A percentile compares a stretch with the other conserved stretches of the same genome.
Conservation (phyloP, 2,329 filamentous ascomycete genomes). For the Beauveria sp. region DNA sequence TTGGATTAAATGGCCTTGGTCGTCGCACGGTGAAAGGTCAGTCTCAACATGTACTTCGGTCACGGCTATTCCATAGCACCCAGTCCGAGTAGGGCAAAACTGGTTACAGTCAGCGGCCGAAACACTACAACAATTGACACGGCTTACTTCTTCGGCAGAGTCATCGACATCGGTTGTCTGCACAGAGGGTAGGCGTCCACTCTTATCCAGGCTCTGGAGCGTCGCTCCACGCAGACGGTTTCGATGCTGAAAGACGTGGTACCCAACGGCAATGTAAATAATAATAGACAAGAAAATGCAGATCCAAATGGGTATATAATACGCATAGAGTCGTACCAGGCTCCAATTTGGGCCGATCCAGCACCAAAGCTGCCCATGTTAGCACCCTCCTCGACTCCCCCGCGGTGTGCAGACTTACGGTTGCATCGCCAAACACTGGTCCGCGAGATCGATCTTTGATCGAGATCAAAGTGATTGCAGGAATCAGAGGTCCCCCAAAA, state of each 20-base stretch:
- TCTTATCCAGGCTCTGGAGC: conserved; percentile 18
- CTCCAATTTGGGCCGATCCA: conserved; percentile 50
- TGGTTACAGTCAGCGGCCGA: background rate
- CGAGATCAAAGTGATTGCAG: conserved; percentile 58
- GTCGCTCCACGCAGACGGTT: conserved; percentile 44
- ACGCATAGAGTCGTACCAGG: conserved; percentile 48
- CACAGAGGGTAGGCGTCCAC: conserved; percentile 16
- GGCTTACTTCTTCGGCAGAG: conserved; percentile 28
- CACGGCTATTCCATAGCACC: conserved; percentile 38
- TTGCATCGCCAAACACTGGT: conserved; percentile 47
- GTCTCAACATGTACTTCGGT: conserved; percentile 41
- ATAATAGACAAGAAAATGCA: conserved; percentile 46
- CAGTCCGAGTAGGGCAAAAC: conserved; percentile 14
- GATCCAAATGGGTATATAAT: conserved; percentile 54
- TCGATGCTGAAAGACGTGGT: conserved; percentile 50
- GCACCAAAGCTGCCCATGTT: conserved; percentile 44
- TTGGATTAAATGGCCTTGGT: conserved; percentile 1
- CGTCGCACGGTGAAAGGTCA: conserved; percentile 12
- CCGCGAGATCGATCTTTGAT: conserved; percentile 33
- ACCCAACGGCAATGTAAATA: conserved; percentile 50
- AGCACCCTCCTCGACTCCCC: conserved; percentile 1
- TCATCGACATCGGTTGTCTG: conserved; percentile 21
- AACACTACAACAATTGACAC: background rate
- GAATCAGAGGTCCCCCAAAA: conserved; percentile 63
- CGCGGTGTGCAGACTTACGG: conserved; percentile 32